Evolutionary conservation across 345 rosid species (phyloP).

Genomic region (Odontarrhena argentea): DNA sequence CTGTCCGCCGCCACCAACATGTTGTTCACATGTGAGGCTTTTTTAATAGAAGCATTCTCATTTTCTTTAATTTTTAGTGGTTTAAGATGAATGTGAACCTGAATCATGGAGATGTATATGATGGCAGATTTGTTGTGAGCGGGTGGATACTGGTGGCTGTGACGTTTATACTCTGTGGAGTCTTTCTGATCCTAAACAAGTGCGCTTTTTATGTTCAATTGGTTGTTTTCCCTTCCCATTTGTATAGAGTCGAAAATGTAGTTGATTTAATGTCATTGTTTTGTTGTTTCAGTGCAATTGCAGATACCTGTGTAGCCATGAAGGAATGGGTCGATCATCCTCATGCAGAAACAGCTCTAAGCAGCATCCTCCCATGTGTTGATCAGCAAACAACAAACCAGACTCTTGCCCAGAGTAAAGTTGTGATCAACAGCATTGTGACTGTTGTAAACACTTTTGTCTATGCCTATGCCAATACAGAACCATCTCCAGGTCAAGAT

Average conservation of each 20-base stretch:
- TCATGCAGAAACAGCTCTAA: conserved; percentile 85
- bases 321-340: conserved; percentile 93
- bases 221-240: conserved; percentile 12
- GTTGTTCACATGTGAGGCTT: conserved; percentile 74
- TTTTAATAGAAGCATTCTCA: conserved; percentile 10
- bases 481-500: conserved; percentile 59
- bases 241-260: not conserved
- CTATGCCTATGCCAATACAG: conserved; percentile 72
- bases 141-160: conserved; percentile 92
- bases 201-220: conserved; percentile 44
- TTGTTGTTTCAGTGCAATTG: conserved; percentile 58
- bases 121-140: conserved; percentile 71
- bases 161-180: conserved; percentile 85
- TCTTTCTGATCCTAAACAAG: conserved; percentile 80
- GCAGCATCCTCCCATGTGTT: conserved; percentile 93
- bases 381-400: conserved; percentile 84
- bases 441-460: conserved; percentile 78
- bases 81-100: not conserved
- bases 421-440: conserved; percentile 78
- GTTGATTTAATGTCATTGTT: not conserved
- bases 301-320: conserved; percentile 94
- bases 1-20: conserved; percentile 71
- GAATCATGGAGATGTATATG: conserved; percentile 23
- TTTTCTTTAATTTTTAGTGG: not conserved
- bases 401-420: conserved; percentile 87